These are phyloP conservation scores for Penium margaritaceum DNA, from an alignment of 139 green algal species.

Conservation along the genomic window DNA sequence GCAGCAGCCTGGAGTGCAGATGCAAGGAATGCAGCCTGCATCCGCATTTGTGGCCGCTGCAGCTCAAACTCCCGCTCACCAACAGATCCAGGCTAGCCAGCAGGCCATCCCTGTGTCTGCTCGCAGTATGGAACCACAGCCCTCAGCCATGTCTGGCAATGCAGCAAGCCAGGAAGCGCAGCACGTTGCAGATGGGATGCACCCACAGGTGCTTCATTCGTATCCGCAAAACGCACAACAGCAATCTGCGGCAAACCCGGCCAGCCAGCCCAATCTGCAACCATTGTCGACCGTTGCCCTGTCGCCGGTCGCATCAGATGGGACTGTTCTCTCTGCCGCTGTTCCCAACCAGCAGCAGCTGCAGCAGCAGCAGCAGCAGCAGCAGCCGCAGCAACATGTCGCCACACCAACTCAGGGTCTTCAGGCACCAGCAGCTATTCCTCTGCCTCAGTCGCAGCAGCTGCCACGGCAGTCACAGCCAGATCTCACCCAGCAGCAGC, in stretches of 20 bases:
- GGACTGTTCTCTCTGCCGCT: not conserved
- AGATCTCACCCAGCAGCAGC: not conserved
- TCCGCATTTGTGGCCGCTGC: not conserved
- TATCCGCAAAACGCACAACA: not conserved
- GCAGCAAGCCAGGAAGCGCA: not conserved
- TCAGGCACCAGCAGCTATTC: not conserved
- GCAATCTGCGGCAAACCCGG: not conserved
- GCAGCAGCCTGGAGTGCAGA: not conserved
- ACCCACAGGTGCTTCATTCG: conserved; percentile 4
- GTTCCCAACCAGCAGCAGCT: conserved; percentile 2
- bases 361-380: not conserved
- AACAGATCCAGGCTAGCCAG: conserved; percentile 2
- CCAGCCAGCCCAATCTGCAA: no score
- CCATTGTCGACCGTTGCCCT: no score
- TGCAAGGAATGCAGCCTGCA: not conserved
- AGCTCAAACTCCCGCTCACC: not conserved
- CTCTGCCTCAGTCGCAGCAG: not conserved
- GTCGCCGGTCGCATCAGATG: not conserved
- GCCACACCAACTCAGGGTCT: no score
- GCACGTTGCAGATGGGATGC: no score
- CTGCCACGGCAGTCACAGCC: not conserved
- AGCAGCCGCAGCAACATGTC: not conserved
- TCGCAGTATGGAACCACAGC: no score
- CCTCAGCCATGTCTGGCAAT: no score
- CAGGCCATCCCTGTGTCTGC: no score